Evolutionary conservation across 805 yeast genomes (phyloP).

Genomic region (Clavispora carvajalis): DNA sequence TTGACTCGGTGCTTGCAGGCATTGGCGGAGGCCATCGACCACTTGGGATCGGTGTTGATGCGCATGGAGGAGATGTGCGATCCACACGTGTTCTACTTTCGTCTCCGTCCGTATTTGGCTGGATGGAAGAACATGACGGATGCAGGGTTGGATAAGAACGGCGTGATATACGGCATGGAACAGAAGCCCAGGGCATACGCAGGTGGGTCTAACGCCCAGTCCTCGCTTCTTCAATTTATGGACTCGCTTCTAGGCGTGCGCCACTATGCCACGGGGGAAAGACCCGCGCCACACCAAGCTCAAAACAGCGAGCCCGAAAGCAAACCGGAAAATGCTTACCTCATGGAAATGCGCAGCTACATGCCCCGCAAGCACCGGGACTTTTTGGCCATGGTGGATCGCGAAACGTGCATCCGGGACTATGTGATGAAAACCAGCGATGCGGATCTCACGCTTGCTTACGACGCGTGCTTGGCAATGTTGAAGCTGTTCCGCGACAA

Average conservation of each 20-base stretch:
- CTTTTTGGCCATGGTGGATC: slow-evolving; percentile 58
- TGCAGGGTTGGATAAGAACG: slow-evolving; percentile 66
- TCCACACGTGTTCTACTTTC: slow-evolving; percentile 84
- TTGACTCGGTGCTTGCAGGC: slow-evolving; percentile 49
- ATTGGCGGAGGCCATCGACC: slow-evolving; percentile 72
- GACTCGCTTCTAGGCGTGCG: slow-evolving; percentile 73
- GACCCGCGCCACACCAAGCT: slow-evolving; percentile 26
- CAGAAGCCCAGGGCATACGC: slow-evolving; percentile 50
- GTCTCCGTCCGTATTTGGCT: slow-evolving; percentile 84
- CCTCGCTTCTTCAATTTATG: slow-evolving; percentile 80
- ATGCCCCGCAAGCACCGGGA: slow-evolving; percentile 87
- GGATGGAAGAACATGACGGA: slow-evolving; percentile 93
- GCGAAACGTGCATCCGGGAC: slow-evolving; percentile 56
- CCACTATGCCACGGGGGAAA: slow-evolving; percentile 72
- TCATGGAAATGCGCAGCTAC: slow-evolving; percentile 78
- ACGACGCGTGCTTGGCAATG: slow-evolving; percentile 88
- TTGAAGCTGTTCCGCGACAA: slow-evolving; percentile 83
- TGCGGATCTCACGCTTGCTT: slow-evolving; percentile 61
- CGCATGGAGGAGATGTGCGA: slow-evolving; percentile 92
- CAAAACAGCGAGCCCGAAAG: slow-evolving; percentile 10
- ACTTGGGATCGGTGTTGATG: slow-evolving; percentile 66
- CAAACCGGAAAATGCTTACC: slow-evolving; percentile 39
- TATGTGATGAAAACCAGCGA: slow-evolving; percentile 48
- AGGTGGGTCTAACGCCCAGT: slow-evolving; percentile 95
- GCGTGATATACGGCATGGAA: slow-evolving; percentile 73